phyloP scores from a whole-genome alignment of 2,329 filamentous ascomycete species.

The Aspergillus caelatus region DNA sequence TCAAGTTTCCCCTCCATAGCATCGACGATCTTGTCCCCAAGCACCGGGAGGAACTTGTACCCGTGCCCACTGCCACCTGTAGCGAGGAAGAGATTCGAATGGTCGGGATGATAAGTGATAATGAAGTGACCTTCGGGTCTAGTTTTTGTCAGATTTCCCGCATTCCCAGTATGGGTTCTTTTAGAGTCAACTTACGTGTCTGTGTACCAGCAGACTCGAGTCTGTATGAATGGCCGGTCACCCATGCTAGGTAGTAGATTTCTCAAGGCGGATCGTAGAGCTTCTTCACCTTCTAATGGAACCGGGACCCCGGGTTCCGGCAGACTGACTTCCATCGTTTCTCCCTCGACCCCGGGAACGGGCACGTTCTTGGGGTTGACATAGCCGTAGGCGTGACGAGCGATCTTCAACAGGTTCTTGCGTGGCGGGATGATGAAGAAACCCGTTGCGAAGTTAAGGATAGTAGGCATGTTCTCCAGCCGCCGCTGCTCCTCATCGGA shows the following conservation, averaged over 20 bases:
- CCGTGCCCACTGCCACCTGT: constrained; percentile 58
- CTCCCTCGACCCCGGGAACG: constrained; percentile 23
- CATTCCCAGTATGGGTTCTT: background rate
- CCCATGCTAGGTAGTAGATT: constrained; percentile 64
- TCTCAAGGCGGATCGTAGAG: constrained; percentile 63
- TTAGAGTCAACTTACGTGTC: constrained; percentile 57
- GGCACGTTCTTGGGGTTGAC: constrained; percentile 44
- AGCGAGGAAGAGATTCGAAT: constrained; percentile 53
- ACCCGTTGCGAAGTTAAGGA: constrained; percentile 52
- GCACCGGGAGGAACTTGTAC: constrained; percentile 57
- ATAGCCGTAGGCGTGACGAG: constrained; percentile 71
- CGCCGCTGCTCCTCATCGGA: constrained; percentile 69
- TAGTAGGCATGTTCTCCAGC: constrained; percentile 68
- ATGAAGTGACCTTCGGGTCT: constrained; percentile 69
- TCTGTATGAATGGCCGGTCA: constrained; percentile 62
- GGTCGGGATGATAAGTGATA: constrained; percentile 68
- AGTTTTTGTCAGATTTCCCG: background rate
- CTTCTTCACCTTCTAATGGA: constrained; percentile 61
- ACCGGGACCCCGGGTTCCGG: constrained; percentile 41
- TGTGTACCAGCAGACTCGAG: constrained; percentile 74
- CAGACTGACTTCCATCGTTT: constrained; percentile 42
- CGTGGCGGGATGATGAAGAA: constrained; percentile 60
- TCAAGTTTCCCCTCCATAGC: constrained; percentile 48
- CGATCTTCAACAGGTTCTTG: constrained; percentile 66
- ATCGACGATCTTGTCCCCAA: constrained; percentile 56